Conservation (phyloP, 345 rosid genomes). For the Jatropha curcas region DNA sequence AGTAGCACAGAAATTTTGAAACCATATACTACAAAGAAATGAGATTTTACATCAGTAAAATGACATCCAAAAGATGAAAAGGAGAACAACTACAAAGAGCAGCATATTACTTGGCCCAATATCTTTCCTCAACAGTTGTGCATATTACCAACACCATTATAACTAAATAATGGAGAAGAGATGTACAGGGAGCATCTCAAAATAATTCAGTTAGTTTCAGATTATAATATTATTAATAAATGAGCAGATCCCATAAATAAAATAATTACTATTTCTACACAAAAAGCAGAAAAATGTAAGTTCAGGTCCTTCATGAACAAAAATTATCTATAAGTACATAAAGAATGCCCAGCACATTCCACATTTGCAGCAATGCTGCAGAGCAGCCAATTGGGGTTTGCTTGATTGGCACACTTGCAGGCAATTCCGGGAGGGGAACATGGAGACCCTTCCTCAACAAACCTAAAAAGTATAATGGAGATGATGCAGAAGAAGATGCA, state of each 20-base stretch:
- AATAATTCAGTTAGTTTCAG: background rate
- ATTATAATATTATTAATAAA: background rate
- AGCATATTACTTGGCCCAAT: background rate
- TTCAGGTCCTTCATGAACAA: no score
- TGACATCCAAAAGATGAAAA: background rate
- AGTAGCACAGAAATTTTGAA: background rate
- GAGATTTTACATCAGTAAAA: background rate
- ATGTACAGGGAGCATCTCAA: background rate
- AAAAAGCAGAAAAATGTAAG: constrained; percentile 5
- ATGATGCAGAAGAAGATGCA: background rate
- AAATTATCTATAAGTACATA: background rate
- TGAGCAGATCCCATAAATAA: background rate
- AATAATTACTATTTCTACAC: background rate
- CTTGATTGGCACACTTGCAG: background rate
- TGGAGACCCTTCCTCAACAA: background rate
- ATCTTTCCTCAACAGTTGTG: background rate
- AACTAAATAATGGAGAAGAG: background rate
- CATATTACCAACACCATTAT: background rate
- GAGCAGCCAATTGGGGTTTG: background rate
- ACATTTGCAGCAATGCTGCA: constrained; percentile 5
- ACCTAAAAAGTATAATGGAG: background rate
- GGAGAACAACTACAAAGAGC: background rate
- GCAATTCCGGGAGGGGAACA: background rate
- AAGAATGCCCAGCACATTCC: background rate
- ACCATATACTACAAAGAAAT: no score